Evolutionary conservation across 495 filamentous ascomycete genomes (phyloP), one percentile per base, ranked within the genome.

Genomic region (Penicillium silybi): DNA sequence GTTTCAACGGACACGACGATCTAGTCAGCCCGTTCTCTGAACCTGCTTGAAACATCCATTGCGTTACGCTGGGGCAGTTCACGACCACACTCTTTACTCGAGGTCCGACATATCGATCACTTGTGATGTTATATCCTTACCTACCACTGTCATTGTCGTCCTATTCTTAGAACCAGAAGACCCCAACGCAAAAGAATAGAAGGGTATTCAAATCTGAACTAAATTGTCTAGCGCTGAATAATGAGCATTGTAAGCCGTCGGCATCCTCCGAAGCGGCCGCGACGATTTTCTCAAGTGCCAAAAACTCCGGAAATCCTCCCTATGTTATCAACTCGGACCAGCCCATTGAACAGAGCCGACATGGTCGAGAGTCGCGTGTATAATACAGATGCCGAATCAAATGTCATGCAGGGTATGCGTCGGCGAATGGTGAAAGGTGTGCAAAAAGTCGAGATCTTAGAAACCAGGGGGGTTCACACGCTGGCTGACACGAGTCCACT

Each of bases 401-500:
- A 45, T n/a, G 46, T 18, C 23, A 41, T 32, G 20, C 38, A 45
- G 26, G 32, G 38, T 20, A 41, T 53, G 19, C 37, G 35, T 43
- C 54, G 58, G 41, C 50, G 46, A 49, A 41, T 50, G 44, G 44
- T 48, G 39, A 42, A 23, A 44, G 51, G 45, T 29, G 46, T 40
- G 40, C 26, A 26, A 35, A 26, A 18, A 20, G 41, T 46, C 42
- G 32, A 37, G 52, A 7, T 19, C 52, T 83, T 85, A 97, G 68
- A 92, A 97, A 62, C 92, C 92, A 43, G 92, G 92, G 43, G 92
- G 92, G 72, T 97, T 97, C 58, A 97, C 59, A 68, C 92, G 78
- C 71, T 97, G 92, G 50, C 87, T 90, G 44, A 97, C 85, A 77
- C 92, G 82, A 50, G 92, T 97, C 92, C 92, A 97, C 73, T 97